phyloP scores from a whole-genome alignment of 176 grass and related monocot genomes.

The Zoysia pacifica region DNA sequence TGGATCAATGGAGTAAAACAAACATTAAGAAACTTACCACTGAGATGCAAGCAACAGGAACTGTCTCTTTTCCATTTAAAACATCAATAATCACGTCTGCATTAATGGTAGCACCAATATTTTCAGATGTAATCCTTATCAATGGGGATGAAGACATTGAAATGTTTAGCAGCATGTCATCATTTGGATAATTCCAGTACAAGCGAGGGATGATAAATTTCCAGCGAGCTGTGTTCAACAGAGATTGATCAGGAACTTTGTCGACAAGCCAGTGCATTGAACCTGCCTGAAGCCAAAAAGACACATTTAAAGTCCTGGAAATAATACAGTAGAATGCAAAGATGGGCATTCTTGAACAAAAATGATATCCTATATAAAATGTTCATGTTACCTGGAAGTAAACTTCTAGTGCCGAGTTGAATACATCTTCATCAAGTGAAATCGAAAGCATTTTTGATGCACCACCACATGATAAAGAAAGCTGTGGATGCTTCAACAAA shows the following conservation, averaged over 20 bases:
- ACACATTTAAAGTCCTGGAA: slow-evolving; percentile 23
- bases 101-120: slow-evolving; percentile 56
- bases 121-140: slow-evolving; percentile 66
- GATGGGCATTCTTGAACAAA: slow-evolving; percentile 2
- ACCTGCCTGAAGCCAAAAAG: slow-evolving; percentile 61
- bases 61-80: slow-evolving; percentile 50
- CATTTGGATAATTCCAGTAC: slow-evolving; percentile 91
- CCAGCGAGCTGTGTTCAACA: slow-evolving; percentile 87
- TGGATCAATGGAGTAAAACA: slow-evolving; percentile 20
- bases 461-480: slow-evolving; percentile 65
- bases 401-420: slow-evolving; percentile 71
- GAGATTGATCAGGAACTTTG: slow-evolving; percentile 81
- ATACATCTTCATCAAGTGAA: slow-evolving; percentile 79
- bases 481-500: slow-evolving; percentile 44
- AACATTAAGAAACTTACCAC: slow-evolving; percentile 52
- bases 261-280: slow-evolving; percentile 82
- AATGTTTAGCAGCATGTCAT: slow-evolving; percentile 81
- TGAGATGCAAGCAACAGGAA: slow-evolving; percentile 90
- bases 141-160: slow-evolving; percentile 80
- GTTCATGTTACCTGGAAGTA: slow-evolving; percentile 72
- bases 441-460: slow-evolving; percentile 79
- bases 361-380: slow-evolving; percentile 8
- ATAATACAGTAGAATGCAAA: slow-evolving; percentile 13
- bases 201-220: slow-evolving; percentile 87
- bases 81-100: slow-evolving; percentile 88